Base-by-base conservation (phyloP, 2,329 filamentous ascomycete species). In the Paradendryphiella salina region DNA sequence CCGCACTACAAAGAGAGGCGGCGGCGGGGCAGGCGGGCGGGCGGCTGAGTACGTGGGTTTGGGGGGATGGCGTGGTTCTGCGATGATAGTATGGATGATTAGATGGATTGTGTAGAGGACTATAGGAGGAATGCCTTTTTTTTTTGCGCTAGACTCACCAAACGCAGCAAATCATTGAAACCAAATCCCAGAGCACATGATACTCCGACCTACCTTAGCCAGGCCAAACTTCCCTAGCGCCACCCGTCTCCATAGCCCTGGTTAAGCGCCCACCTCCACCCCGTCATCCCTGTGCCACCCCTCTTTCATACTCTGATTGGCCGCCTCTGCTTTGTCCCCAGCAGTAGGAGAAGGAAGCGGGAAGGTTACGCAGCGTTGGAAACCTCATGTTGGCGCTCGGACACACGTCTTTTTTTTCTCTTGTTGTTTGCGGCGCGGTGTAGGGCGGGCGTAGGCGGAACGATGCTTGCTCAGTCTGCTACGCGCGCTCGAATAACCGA, bases 311-410 rank as follows among this genome's bases (percentile, higher is more conserved):
- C 4, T 28, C n/a, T 63, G 47, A 67, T 66, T 66, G 54, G 65
- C 39, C 47, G 5, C 26, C 40, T 29, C 38, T 15, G 21, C 23
- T 17, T 11, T 9, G 8, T 26, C 23, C 23, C 23, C 23, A 26
- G 23, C 23, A 26, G 23, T 9, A 26, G 23, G 23, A 33, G 34
- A 47, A 38, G 31, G 39, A 26, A 44, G 58, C 59, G 64, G 64
- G 60, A 62, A 61, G 62, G 59, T 60, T 61, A 62, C 61, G 47
- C 50, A 56, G 44, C 45, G 50, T 60, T 61, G 60, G 57, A 55
- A 46, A 45, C 15, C 18, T 21, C n/a, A 11, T 35, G 33, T 35
- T 17, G 15, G 33, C 33, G 33, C 33, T 18, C 14, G 14, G 33
- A 18, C 33, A 14, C 23, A 10, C 3, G 8, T 26, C 23, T 26